Evolutionary conservation across 2,329 filamentous ascomycete species (phyloP).

Genomic region (Xylariomycetidae sp.): DNA sequence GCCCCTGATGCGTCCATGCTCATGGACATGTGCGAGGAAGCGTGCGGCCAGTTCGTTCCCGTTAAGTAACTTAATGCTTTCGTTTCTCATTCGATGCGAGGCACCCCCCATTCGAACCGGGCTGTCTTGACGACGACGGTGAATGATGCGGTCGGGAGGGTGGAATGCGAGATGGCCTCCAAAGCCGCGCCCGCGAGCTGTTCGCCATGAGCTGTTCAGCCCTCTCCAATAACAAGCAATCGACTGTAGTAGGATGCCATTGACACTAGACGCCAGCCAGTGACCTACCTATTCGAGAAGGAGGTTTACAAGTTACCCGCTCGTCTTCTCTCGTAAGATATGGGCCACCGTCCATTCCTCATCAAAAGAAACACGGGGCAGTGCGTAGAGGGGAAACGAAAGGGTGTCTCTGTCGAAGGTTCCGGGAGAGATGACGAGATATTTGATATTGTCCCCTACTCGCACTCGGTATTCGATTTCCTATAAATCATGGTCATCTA

Average conservation of each 20-base stretch:
- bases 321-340: slow-evolving; percentile 18
- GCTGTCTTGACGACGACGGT: slow-evolving; percentile 28
- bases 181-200: too few species aligned
- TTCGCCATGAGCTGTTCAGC: slow-evolving; percentile 21
- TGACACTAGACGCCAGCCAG: slow-evolving; percentile 19
- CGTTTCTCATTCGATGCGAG: slow-evolving; percentile 27
- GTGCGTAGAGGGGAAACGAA: slow-evolving; percentile 18
- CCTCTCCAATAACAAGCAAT: slow-evolving; percentile 23
- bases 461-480: slow-evolving; percentile 20
- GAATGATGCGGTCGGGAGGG: slow-evolving; percentile 10
- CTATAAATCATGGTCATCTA: slow-evolving; percentile 13
- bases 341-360: slow-evolving; percentile 22
- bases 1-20: slow-evolving; percentile 30
- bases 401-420: slow-evolving; percentile 21
- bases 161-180: slow-evolving; percentile 18
- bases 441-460: slow-evolving; percentile 20
- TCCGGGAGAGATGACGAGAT: slow-evolving; percentile 20
- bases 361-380: slow-evolving; percentile 19
- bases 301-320: slow-evolving; percentile 22
- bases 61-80: slow-evolving; percentile 23
- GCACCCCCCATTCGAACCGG: slow-evolving; percentile 29
- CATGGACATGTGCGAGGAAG: slow-evolving; percentile 31
- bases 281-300: slow-evolving; percentile 15
- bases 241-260: slow-evolving; percentile 21
- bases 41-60: slow-evolving; percentile 24